Conservation (phyloP, 257 asterid genomes). For the Linderniella brevidens region DNA sequence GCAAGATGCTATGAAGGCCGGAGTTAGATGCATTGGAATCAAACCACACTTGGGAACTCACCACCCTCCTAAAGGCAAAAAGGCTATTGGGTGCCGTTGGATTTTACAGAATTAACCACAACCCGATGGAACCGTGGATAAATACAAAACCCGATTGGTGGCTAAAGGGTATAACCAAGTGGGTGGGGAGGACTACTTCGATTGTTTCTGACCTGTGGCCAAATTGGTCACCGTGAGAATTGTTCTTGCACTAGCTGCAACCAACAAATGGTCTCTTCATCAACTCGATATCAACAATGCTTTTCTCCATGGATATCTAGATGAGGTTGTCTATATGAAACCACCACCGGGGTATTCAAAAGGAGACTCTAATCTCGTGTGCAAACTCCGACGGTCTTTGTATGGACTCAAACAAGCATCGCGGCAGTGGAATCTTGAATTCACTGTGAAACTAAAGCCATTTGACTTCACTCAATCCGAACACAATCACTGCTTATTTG, state of each 20-base stretch:
- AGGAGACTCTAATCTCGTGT: not conserved
- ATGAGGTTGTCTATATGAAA: not conserved
- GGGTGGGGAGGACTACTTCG: not conserved
- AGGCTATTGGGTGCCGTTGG: too few relatives aligned
- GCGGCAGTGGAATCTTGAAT: too few relatives aligned
- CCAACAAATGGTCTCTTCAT: not conserved
- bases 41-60: not conserved
- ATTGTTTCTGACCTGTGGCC: not conserved
- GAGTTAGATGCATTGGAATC: not conserved
- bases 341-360: not conserved
- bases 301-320: not conserved
- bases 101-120: too few relatives aligned
- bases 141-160: not conserved
- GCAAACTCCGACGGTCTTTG: not conserved
- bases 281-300: not conserved
- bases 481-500: not conserved
- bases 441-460: too few relatives aligned
- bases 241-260: not conserved
- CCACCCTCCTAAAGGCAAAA: too few relatives aligned
- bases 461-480: not conserved
- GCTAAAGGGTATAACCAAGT: slow-evolving; percentile 1
- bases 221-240: not conserved
- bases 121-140: not conserved
- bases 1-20: not conserved
- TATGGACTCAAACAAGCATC: not conserved